These are phyloP conservation scores for Combretum micranthum DNA, from an alignment of 345 rosid genomes.

Conservation along the genomic window DNA sequence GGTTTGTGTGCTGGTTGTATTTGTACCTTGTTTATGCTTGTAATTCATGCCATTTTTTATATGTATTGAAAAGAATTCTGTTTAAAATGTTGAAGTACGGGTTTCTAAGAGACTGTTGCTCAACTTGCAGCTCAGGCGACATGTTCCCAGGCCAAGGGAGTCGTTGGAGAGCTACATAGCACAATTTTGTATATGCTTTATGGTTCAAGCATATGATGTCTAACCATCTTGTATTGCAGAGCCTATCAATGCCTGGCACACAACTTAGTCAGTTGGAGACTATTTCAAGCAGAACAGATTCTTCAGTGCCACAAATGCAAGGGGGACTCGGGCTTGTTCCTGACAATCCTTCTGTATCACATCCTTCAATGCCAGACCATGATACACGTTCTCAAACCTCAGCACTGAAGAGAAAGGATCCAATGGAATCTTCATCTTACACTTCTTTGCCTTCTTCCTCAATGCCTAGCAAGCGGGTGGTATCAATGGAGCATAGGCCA, in stretches of 20 bases:
- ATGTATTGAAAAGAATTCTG: too few species aligned
- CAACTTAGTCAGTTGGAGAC: conserved; percentile 42
- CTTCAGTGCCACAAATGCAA: conserved; percentile 28
- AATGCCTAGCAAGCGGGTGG: conserved; percentile 45
- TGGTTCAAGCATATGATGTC: conserved; percentile 33
- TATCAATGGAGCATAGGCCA: conserved; percentile 63
- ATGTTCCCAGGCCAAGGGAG: not conserved
- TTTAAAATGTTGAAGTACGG: too few species aligned
- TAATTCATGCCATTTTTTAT: too few species aligned
- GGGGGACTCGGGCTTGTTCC: conserved; percentile 26
- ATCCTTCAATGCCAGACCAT: conserved; percentile 21
- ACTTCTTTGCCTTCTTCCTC: conserved; percentile 22
- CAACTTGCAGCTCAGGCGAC: too few species aligned
- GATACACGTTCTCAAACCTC: conserved; percentile 29
- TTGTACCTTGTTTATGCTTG: too few species aligned
- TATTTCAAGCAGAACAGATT: conserved; percentile 25
- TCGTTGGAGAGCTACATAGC: conserved; percentile 6
- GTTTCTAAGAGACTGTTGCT: too few species aligned
- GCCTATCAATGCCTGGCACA: conserved; percentile 25
- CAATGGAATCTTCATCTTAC: conserved; percentile 27
- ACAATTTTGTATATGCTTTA: conserved; percentile 14
- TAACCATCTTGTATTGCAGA: conserved; percentile 45
- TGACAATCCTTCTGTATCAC: conserved; percentile 17
- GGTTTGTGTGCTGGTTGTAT: too few species aligned
- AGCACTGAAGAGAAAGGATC: conserved; percentile 46